Evolutionary conservation across 345 rosid species (phyloP).

Genomic region (Pugionium dolabratum): DNA sequence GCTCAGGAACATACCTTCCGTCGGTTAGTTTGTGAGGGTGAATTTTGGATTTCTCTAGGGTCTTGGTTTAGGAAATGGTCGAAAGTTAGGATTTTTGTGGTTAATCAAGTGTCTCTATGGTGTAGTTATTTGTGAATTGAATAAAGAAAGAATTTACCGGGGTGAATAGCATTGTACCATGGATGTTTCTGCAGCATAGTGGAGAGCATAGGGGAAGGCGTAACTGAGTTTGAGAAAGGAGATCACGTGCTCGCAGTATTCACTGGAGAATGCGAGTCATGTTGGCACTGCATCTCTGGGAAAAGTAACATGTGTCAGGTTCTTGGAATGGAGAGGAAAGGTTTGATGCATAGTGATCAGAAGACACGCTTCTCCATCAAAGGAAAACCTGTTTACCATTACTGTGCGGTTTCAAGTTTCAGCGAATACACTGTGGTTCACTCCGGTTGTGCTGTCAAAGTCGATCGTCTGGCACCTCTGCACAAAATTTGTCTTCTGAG

Average conservation of each 20-base stretch:
- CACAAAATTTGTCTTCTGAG: slow-evolving; percentile 85
- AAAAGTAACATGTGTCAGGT: slow-evolving; percentile 85
- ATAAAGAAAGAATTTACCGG: not conserved
- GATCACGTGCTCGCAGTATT: slow-evolving; percentile 85
- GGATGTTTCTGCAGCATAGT: slow-evolving; percentile 62
- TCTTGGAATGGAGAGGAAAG: slow-evolving; percentile 83
- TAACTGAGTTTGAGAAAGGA: slow-evolving; percentile 76
- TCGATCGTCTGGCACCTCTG: slow-evolving; percentile 61
- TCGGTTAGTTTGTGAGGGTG: not conserved
- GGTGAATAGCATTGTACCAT: not conserved
- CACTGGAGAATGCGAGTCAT: slow-evolving; percentile 77
- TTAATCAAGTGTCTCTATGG: slow-evolving; percentile 3
- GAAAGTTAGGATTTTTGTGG: not conserved
- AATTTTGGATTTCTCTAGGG: not conserved
- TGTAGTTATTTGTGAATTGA: not conserved
- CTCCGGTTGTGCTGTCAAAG: slow-evolving; percentile 92
- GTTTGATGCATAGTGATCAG: slow-evolving; percentile 85
- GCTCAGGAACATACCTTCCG: not conserved
- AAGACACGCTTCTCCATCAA: slow-evolving; percentile 67
- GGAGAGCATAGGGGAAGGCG: slow-evolving; percentile 78
- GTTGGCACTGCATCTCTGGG: slow-evolving; percentile 71
- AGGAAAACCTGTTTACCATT: slow-evolving; percentile 82
- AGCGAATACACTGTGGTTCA: slow-evolving; percentile 91
- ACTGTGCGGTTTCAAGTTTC: slow-evolving; percentile 92
- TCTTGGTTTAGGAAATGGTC: slow-evolving; percentile 1